These are phyloP conservation scores for Cymodocea nodosa DNA, from an alignment of 116 monocot species.

Conservation along the genomic window DNA sequence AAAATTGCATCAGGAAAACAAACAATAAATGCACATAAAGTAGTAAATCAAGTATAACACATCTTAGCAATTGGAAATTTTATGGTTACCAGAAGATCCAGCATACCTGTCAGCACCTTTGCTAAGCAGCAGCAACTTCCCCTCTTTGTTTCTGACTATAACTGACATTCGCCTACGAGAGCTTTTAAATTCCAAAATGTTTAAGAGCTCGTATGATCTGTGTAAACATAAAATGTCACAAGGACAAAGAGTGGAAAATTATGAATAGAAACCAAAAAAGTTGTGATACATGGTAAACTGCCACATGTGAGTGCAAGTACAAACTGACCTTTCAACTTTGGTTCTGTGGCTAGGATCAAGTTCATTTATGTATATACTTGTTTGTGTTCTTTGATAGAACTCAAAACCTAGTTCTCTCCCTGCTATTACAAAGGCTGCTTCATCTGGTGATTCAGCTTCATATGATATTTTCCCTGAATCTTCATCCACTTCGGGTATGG, in stretches of 20 bases:
- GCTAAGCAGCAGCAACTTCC: conserved; percentile 47
- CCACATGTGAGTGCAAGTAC: neutral
- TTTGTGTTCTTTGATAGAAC: conserved; percentile 64
- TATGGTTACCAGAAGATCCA: neutral
- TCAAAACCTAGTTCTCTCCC: conserved; percentile 71
- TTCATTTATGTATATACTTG: conserved; percentile 46
- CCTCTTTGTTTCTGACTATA: conserved; percentile 47
- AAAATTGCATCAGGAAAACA: neutral
- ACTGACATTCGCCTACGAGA: conserved; percentile 81
- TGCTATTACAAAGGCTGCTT: conserved; percentile 74
- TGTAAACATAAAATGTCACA: neutral
- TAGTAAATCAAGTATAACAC: neutral
- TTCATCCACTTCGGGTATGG: conserved; percentile 64
- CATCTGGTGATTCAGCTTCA: conserved; percentile 93
- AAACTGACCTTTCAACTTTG: conserved; percentile 36
- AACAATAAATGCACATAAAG: neutral
- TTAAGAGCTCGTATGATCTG: conserved; percentile 66
- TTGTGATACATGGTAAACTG: neutral
- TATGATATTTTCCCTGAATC: conserved; percentile 37
- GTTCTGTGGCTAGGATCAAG: conserved; percentile 30
- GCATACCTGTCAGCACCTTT: conserved; percentile 95
- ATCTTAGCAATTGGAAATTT: no score
- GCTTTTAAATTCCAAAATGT: conserved; percentile 83
- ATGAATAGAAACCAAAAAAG: neutral
- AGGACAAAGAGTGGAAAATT: neutral